A percentile compares a stretch with the other conserved stretches of the same genome.
Evolutionary conservation across 2,329 filamentous ascomycete genomes (phyloP).

Genomic region (Fusarium continuum): DNA sequence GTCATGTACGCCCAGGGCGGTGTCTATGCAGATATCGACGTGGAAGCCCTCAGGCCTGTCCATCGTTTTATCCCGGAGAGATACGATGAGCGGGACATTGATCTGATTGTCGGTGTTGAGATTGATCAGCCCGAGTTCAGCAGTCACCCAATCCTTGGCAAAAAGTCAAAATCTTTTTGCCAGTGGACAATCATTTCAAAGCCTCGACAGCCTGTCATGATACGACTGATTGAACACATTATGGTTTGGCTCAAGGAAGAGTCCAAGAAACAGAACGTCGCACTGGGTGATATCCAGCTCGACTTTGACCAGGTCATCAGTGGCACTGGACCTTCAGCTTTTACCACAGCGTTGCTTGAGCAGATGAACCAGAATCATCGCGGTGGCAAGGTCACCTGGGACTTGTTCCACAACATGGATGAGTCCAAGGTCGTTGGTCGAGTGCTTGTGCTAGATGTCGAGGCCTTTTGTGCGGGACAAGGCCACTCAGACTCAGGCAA

Average conservation of each 20-base stretch:
- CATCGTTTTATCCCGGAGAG: constrained; percentile 57
- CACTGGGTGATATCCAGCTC: constrained; percentile 68
- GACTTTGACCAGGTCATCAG: constrained; percentile 78
- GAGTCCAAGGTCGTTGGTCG: constrained; percentile 73
- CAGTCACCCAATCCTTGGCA: constrained; percentile 71
- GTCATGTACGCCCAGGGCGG: constrained; percentile 80
- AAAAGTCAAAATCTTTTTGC: constrained; percentile 75
- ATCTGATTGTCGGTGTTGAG: constrained; percentile 76
- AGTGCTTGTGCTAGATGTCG: constrained; percentile 73
- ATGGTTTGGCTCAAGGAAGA: constrained; percentile 71
- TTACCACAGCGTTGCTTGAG: constrained; percentile 70
- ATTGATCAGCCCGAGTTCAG: constrained; percentile 74
- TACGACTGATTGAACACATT: constrained; percentile 73
- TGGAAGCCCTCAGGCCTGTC: constrained; percentile 49
- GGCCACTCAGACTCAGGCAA: constrained; percentile 78
- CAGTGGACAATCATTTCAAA: constrained; percentile 81
- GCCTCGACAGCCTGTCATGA: constrained; percentile 72
- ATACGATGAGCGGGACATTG: constrained; percentile 70
- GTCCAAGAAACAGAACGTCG: constrained; percentile 65
- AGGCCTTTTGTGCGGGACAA: constrained; percentile 77
- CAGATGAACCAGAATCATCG: constrained; percentile 65
- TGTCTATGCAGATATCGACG: constrained; percentile 68
- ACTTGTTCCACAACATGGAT: constrained; percentile 69
- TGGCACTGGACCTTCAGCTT: constrained; percentile 76
- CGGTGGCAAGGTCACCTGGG: constrained; percentile 63